Base-by-base conservation (phyloP, 192 early-diverging fungal species). In the Ramicandelaber brevisporus region DNA sequence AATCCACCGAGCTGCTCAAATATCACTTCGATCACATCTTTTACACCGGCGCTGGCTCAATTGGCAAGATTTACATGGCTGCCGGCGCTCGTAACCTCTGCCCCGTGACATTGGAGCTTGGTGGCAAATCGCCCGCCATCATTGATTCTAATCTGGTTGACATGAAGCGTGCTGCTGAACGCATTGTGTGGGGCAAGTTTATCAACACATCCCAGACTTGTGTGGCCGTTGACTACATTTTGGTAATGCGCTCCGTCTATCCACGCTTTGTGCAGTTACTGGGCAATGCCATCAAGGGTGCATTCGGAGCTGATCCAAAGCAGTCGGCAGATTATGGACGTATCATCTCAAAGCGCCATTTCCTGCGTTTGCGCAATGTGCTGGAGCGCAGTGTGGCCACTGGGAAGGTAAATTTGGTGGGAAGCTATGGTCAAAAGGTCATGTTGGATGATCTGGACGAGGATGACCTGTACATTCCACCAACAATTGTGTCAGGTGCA, bases 121-220 rank as follows among this genome's bases (percentile, higher is more conserved):
- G 90, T 26, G 90, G 90, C 14, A 97, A 97, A 45, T 58, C 58
- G 21, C 77, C 77, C 4, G 56, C 50, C 2, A 58, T 77, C 22
- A 55, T 79, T 18, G 40, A 78, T 50, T 38, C 60, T 34, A 56
- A 79, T 49, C 42, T 48, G 41, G 39, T 43, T 1, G 65, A 97
- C 35, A 37, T 82, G 2, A 31, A 37, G 8, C 40, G 63, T 4
- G 48, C 57, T 11, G 78, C 77, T 4, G 66, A 63, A 26, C 71
- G 85, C 11, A 50, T 90, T 32, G 42, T 63, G 37, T 84, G 68
- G 62, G 71, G 63, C 33, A 97, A 92, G 48, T 53, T 66, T 27
- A 55, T 64, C 49, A 97, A 97, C 48, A 50, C 56, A 37, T 86
- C 86, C 11, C 88, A 89, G 66, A 78, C 71, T 1, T 87, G 87